Conservation (phyloP, 208 protist species). For the Trypanosoma conorhini region DNA sequence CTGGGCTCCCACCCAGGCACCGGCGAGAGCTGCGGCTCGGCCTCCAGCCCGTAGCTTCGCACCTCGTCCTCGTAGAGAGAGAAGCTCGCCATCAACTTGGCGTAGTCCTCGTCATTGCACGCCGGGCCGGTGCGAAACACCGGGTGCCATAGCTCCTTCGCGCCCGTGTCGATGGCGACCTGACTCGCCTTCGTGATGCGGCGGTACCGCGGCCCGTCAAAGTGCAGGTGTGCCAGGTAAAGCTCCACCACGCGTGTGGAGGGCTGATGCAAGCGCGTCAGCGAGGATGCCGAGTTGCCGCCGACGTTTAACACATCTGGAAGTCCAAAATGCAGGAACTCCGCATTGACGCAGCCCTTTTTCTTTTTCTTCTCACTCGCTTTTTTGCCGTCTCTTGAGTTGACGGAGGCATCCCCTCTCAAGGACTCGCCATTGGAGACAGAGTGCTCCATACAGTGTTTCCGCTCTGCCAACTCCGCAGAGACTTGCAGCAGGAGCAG, state of each 20-base stretch:
- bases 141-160: constrained; percentile 38
- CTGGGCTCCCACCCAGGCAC: constrained; percentile 34
- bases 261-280: not conserved
- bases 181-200: constrained; percentile 10
- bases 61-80: constrained; percentile 39
- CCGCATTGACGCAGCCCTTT: constrained; percentile 14
- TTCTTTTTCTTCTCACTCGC: not conserved
- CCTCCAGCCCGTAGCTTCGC: constrained; percentile 36
- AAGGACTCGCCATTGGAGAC: not conserved
- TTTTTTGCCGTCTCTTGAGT: not conserved
- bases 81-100: constrained; percentile 51
- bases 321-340: not conserved
- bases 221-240: constrained; percentile 68
- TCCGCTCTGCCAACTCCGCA: constrained; percentile 37
- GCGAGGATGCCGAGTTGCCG: not conserved
- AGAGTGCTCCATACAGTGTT: not conserved
- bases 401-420: not conserved
- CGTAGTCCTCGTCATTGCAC: constrained; percentile 76
- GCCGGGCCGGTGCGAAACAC: constrained; percentile 56
- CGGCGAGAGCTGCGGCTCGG: constrained; percentile 38
- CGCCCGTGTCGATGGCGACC: not conserved
- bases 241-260: constrained; percentile 38
- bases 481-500: constrained; percentile 57
- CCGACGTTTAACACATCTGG: not conserved
- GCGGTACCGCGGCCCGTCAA: constrained; percentile 40